These are phyloP conservation scores for Aspergillus coremiiformis DNA, from an alignment of 495 filamentous ascomycete genomes.

Conservation along the genomic window DNA sequence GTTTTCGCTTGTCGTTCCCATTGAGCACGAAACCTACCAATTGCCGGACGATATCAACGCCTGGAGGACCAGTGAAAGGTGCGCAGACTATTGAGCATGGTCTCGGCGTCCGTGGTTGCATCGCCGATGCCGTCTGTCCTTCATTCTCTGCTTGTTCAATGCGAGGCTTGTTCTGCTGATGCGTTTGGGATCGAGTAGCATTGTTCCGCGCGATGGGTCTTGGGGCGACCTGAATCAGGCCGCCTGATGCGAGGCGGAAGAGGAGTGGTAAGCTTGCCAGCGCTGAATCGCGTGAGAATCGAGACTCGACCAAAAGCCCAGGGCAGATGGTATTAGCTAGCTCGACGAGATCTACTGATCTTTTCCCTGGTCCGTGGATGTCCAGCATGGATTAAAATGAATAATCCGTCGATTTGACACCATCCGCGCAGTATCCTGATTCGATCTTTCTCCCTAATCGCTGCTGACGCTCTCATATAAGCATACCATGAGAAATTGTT, in stretches of 20 bases:
- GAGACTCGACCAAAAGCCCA: not conserved
- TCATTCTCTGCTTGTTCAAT: slow-evolving; percentile 5
- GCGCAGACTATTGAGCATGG: not conserved
- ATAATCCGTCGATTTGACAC: too few species aligned
- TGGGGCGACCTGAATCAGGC: slow-evolving; percentile 4
- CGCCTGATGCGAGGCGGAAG: slow-evolving; percentile 4
- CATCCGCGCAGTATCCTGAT: too few species aligned
- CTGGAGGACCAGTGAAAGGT: too few species aligned
- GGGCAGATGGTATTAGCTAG: slow-evolving; percentile 1
- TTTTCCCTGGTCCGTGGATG: too few species aligned
- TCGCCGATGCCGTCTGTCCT: slow-evolving; percentile 2
- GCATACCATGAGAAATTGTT: too few species aligned
- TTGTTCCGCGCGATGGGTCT: too few species aligned
- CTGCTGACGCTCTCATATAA: too few species aligned
- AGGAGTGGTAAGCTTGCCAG: not conserved
- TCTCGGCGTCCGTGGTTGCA: not conserved
- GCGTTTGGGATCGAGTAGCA: not conserved
- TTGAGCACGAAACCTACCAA: not conserved
- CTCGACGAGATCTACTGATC: not conserved
- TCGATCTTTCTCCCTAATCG: too few species aligned
- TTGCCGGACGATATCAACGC: not conserved
- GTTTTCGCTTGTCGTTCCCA: not conserved
- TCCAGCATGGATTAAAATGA: too few species aligned
- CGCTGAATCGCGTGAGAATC: slow-evolving; percentile 1
- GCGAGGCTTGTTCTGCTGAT: not conserved